Evolutionary conservation across 805 yeast genomes (phyloP).

Genomic region (Wickerhamomyces alni): DNA sequence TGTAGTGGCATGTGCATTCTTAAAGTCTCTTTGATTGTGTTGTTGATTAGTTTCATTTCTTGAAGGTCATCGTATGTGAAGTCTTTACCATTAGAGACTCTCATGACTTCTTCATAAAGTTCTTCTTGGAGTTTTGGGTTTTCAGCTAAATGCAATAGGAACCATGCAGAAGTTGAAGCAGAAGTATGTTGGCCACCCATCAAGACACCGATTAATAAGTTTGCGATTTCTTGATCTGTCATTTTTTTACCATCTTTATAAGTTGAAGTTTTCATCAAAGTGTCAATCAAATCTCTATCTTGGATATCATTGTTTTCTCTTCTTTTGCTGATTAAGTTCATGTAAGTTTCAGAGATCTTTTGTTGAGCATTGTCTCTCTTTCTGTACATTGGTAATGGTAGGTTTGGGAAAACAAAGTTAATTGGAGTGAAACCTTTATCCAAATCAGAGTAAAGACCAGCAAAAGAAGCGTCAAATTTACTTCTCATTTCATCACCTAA

Average conservation of each 20-base stretch:
- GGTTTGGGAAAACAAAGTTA: slow-evolving; percentile 90
- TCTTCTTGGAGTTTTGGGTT: slow-evolving; percentile 81
- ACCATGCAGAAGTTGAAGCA: slow-evolving; percentile 95
- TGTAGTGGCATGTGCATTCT: slow-evolving; percentile 96
- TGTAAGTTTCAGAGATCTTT: slow-evolving; percentile 73
- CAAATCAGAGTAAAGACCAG: slow-evolving; percentile 79
- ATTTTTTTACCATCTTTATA: slow-evolving; percentile 91
- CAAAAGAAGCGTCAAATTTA: slow-evolving; percentile 76
- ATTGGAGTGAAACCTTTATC: slow-evolving; percentile 96
- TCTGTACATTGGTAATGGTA: slow-evolving; percentile 83
- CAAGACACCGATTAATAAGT: slow-evolving; percentile 86
- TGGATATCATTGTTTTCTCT: slow-evolving; percentile 71
- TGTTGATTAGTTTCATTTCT: slow-evolving; percentile 75
- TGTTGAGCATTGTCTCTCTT: slow-evolving; percentile 85
- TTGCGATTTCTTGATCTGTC: slow-evolving; percentile 94
- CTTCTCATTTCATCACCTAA: slow-evolving; percentile 89
- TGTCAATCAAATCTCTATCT: slow-evolving; percentile 84
- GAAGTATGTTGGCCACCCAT: slow-evolving; percentile 99
- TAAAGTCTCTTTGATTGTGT: slow-evolving; percentile 85
- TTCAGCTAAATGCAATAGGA: slow-evolving; percentile 83
- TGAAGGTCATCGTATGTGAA: slow-evolving; percentile 78
- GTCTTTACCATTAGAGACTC: slow-evolving; percentile 54
- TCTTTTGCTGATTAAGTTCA: slow-evolving; percentile 70
- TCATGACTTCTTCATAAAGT: slow-evolving; percentile 66
- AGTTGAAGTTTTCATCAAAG: slow-evolving; percentile 72